phyloP scores from a whole-genome alignment of 2,329 filamentous ascomycete genomes.

The Cladosporium sp. region DNA sequence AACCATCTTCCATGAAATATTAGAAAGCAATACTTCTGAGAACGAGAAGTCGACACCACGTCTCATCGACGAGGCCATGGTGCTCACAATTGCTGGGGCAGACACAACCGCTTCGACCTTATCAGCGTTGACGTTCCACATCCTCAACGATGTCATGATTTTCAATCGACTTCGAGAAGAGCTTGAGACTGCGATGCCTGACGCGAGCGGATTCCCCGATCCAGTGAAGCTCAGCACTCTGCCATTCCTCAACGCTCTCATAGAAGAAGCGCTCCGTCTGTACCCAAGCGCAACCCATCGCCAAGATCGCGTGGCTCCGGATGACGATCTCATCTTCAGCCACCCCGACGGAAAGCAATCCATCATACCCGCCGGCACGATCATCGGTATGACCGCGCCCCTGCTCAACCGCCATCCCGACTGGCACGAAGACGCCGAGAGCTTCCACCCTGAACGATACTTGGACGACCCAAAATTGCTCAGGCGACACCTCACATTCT shows the following conservation, averaged over 20 bases:
- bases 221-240: neutral
- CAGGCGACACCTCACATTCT: constrained; percentile 19
- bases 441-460: neutral
- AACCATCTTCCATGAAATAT: constrained; percentile 22
- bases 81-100: constrained; percentile 20
- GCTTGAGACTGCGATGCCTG: neutral
- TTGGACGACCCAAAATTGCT: constrained; percentile 5
- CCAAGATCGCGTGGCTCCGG: constrained; percentile 14
- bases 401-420: neutral
- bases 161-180: neutral
- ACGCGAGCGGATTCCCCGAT: neutral
- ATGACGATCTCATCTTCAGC: neutral
- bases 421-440: neutral
- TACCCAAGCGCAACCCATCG: constrained; percentile 14
- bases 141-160: neutral
- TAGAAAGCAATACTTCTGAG: constrained; percentile 10
- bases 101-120: constrained; percentile 21
- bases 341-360: neutral
- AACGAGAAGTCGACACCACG: constrained; percentile 18
- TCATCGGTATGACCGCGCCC: neutral
- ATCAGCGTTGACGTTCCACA: neutral
- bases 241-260: constrained; percentile 11
- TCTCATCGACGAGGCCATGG: constrained; percentile 20
- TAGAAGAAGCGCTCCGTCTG: constrained; percentile 17
- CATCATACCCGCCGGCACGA: neutral